Evolutionary conservation across 495 filamentous ascomycete species (phyloP).

Genomic region (Pyrenopolyporus hunteri): DNA sequence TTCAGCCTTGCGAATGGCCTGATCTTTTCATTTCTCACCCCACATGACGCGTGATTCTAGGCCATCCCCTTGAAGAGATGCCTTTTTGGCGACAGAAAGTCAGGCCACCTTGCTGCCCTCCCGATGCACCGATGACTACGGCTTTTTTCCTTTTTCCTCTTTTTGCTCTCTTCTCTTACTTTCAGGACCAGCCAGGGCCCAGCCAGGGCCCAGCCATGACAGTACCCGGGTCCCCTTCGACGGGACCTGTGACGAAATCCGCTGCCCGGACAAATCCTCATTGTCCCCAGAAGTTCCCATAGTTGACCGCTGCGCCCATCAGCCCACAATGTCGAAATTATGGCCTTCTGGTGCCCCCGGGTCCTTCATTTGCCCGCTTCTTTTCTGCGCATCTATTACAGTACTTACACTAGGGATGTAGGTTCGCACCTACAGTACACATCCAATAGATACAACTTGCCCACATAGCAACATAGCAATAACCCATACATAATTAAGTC

Average conservation of each 20-base stretch:
- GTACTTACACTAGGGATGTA: too few relatives aligned
- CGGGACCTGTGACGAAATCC: slow-evolving; percentile 29
- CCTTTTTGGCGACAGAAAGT: slow-evolving; percentile 28
- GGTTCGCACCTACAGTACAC: too few relatives aligned
- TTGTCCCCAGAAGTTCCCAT: slow-evolving; percentile 9
- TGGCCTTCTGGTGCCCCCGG: slow-evolving; percentile 5
- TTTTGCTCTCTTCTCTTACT: slow-evolving; percentile 11
- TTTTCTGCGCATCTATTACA: too few relatives aligned
- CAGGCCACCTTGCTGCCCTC: slow-evolving; percentile 30
- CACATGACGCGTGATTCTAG: slow-evolving; percentile 39
- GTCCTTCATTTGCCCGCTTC: slow-evolving; percentile 35
- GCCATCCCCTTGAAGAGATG: slow-evolving; percentile 32
- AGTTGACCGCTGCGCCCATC: slow-evolving; percentile 37
- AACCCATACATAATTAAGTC: too few relatives aligned
- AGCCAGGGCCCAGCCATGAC: too few relatives aligned
- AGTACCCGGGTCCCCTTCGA: too few relatives aligned
- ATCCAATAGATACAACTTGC: too few relatives aligned
- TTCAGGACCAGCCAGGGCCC: too few relatives aligned
- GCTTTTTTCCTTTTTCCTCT: slow-evolving; percentile 17
- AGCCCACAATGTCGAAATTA: slow-evolving; percentile 34
- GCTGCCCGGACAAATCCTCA: slow-evolving; percentile 31
- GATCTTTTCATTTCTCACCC: slow-evolving; percentile 37
- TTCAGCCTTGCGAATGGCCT: slow-evolving; percentile 44
- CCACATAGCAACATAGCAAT: too few relatives aligned
- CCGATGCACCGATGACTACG: slow-evolving; percentile 35